Evolutionary conservation across 176 grass and related monocot genomes (phyloP).

Genomic region (Bonia amplexicaulis): DNA sequence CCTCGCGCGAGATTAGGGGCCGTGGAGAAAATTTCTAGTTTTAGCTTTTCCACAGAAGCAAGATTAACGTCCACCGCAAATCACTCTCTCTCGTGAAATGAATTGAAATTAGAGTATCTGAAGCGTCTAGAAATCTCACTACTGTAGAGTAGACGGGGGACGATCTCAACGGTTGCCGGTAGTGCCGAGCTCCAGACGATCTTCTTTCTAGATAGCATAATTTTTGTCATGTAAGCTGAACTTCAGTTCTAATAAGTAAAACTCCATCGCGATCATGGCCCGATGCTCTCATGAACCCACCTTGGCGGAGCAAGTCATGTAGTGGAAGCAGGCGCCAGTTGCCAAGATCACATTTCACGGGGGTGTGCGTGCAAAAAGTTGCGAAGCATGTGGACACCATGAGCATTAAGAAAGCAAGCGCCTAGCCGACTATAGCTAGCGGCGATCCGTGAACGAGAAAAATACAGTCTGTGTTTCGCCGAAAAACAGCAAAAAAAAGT

Average conservation of each 20-base stretch:
- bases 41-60: background rate
- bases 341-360: background rate
- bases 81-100: background rate
- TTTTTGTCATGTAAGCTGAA: background rate
- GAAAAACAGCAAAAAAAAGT: too few relatives aligned
- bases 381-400: constrained; percentile 1
- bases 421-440: background rate
- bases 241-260: background rate
- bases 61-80: background rate
- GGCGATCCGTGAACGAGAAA: background rate
- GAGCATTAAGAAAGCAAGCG: background rate
- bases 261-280: background rate
- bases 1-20: background rate
- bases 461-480: background rate
- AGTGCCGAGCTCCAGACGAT: background rate
- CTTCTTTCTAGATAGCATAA: background rate
- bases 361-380: background rate
- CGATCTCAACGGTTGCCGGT: background rate
- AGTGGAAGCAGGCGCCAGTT: background rate
- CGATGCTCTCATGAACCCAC: background rate
- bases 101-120: background rate
- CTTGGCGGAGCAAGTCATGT: background rate
- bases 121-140: background rate
- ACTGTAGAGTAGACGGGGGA: background rate
- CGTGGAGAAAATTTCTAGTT: background rate